Base-by-base conservation (phyloP, 164 flowering plant species). In the Chloranthus sessilifolius region DNA sequence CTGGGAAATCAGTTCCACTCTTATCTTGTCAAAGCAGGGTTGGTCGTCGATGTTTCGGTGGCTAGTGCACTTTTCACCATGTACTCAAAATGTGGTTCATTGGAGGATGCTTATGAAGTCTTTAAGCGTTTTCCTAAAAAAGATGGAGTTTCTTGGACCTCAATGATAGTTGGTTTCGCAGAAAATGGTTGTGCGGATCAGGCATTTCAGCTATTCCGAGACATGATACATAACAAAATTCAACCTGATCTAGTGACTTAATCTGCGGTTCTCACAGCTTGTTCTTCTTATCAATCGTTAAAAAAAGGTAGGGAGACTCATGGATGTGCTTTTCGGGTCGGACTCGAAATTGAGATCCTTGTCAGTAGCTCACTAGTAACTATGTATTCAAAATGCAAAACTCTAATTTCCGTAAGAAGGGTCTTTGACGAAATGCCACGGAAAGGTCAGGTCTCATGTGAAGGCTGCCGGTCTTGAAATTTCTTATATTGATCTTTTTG, bases 81-180 rank as follows among this genome's bases (percentile, higher is more conserved):
- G 88, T 86, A 89, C 70, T 86, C 95, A 23, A 83, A 82, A 52
- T 83, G 88, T 62, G 79, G 80, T 36, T 39, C 68, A 53, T 53
- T 89, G 51, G 76, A 68, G 49, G 90, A 83, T 47, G 77, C 90
- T 41, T 72, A 61, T 45, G 55, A 57, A 49, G 70, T 81, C 30
- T 89, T 83, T 60, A 50, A 58, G 42, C 63, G 70, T 50, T 69
- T 82, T 56, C 74, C 55, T 28, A 69, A 52, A 33, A 82, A 68
- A 59, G 95, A 86, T 60, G 62, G 55, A 51, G 77, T 83, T 49
- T 75, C 79, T 10, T 82, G 85, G 90, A 71, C 88, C 10, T 89
- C 95, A 17, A 89, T 85, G 95, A 83, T 89, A 52, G 48, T 84
- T 45, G 88, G 97, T 31, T 81, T 77, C 55, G 62, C 65, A 16